A percentile compares a stretch with the other conserved stretches of the same genome.
Evolutionary conservation across 352 stramenopile species (phyloP).

Genomic region (Globisporangium takayamanum): DNA sequence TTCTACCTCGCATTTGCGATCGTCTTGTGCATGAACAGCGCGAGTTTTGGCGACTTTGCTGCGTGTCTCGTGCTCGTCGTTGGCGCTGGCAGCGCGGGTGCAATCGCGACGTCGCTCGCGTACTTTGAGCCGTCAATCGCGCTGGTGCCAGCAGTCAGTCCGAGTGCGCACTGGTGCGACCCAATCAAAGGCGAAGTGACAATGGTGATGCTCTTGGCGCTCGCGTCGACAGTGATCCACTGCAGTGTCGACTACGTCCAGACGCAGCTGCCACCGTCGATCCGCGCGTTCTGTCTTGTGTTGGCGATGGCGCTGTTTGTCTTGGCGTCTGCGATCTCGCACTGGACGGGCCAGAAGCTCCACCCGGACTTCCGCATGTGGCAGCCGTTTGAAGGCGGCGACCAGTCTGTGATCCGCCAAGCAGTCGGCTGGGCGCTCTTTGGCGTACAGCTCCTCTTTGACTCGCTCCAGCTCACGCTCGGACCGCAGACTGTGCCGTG

Average conservation of each 20-base stretch:
- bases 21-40: slow-evolving; percentile 35
- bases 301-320: slow-evolving; percentile 24
- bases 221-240: slow-evolving; percentile 32
- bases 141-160: not conserved
- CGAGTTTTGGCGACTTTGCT: slow-evolving; percentile 18
- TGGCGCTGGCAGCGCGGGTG: slow-evolving; percentile 18
- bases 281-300: slow-evolving; percentile 13
- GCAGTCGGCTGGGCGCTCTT: slow-evolving; percentile 49
- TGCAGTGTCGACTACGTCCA: slow-evolving; percentile 32
- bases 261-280: slow-evolving; percentile 12
- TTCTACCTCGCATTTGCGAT: slow-evolving; percentile 36
- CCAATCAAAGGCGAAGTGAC: slow-evolving; percentile 23
- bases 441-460: slow-evolving; percentile 41
- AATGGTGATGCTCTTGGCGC: slow-evolving; percentile 32
- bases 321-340: slow-evolving; percentile 23
- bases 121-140: slow-evolving; percentile 22
- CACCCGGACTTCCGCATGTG: slow-evolving; percentile 25
- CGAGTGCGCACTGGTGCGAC: slow-evolving; percentile 1
- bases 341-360: slow-evolving; percentile 25
- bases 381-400: slow-evolving; percentile 47
- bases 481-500: slow-evolving; percentile 17
- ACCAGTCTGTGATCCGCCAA: slow-evolving; percentile 39
- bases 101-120: slow-evolving; percentile 27
- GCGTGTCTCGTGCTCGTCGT: slow-evolving; percentile 28
- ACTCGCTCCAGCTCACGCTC: slow-evolving; percentile 31